Percentiles rank a stretch among this genome's conserved stretches.
Conservation (phyloP, 306 rosid species). For the Lupinus albus region DNA sequence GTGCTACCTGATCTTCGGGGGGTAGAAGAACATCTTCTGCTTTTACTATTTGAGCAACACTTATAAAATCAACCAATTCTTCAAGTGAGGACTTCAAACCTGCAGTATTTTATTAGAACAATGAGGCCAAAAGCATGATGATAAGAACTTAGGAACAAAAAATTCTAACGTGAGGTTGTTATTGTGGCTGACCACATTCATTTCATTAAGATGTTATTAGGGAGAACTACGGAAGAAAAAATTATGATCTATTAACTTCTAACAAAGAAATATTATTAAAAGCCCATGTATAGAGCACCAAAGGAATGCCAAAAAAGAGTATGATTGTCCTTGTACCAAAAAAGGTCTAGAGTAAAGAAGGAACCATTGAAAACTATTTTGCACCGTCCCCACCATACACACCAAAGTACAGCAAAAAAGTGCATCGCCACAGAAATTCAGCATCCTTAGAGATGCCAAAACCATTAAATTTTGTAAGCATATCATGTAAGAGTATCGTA, state of each 20-base stretch:
- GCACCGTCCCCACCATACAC: too few relatives aligned
- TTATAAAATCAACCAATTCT: slow-evolving; percentile 74
- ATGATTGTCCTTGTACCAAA: too few relatives aligned
- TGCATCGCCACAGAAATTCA: too few relatives aligned
- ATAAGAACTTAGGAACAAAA: neutral
- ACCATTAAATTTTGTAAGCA: too few relatives aligned
- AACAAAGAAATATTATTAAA: too few relatives aligned
- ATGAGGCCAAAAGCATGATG: slow-evolving; percentile 35
- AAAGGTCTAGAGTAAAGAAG: too few relatives aligned
- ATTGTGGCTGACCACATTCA: slow-evolving; percentile 1
- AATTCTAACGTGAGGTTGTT: neutral
- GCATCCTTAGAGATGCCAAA: too few relatives aligned
- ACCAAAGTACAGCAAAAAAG: too few relatives aligned
- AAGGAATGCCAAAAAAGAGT: too few relatives aligned
- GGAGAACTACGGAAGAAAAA: neutral
- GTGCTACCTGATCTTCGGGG: slow-evolving; percentile 67
- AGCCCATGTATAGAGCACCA: too few relatives aligned
- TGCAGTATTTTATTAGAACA: slow-evolving; percentile 46
- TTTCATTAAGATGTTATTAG: neutral
- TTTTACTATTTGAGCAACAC: slow-evolving; percentile 76
- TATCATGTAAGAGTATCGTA: too few relatives aligned
- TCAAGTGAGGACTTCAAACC: slow-evolving; percentile 64
- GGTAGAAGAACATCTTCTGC: slow-evolving; percentile 64
- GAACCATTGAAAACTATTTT: too few relatives aligned
- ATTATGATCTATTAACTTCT: neutral